These are phyloP conservation scores for Jamesozyma gamospora DNA, from an alignment of 805 yeast genomes.

Conservation along the genomic window DNA sequence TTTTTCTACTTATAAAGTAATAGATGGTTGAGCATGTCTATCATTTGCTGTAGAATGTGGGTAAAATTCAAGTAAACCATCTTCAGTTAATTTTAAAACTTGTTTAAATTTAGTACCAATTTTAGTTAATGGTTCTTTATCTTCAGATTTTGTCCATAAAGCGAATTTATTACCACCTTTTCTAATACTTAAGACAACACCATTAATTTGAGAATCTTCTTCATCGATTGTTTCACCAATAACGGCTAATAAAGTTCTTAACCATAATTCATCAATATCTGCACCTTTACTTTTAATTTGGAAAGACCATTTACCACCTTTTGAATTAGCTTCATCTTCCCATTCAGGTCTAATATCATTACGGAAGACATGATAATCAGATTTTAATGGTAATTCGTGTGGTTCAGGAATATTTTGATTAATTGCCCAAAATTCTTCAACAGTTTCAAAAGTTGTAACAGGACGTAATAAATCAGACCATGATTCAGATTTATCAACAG, in stretches of 20 bases:
- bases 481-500: slow-evolving; percentile 63
- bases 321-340: slow-evolving; percentile 83
- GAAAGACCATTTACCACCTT: slow-evolving; percentile 93
- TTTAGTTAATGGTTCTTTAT: slow-evolving; percentile 50
- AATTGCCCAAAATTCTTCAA: slow-evolving; percentile 98
- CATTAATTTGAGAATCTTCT: slow-evolving; percentile 81
- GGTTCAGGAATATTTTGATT: slow-evolving; percentile 90
- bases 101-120: slow-evolving; percentile 84
- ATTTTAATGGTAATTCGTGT: slow-evolving; percentile 77
- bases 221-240: slow-evolving; percentile 92
- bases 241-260: slow-evolving; percentile 74
- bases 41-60: slow-evolving; percentile 28
- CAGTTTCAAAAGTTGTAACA: slow-evolving; percentile 84
- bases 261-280: slow-evolving; percentile 84
- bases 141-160: slow-evolving; percentile 84
- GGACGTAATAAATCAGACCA: slow-evolving; percentile 93
- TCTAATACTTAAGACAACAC: slow-evolving; percentile 85
- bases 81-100: slow-evolving; percentile 65
- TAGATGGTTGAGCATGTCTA: slow-evolving; percentile 27
- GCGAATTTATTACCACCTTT: slow-evolving; percentile 74
- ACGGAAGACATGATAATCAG: slow-evolving; percentile 92
- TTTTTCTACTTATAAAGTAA: slow-evolving; percentile 21
- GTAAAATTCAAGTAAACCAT: slow-evolving; percentile 68
- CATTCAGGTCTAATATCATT: slow-evolving; percentile 95
- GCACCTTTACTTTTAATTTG: slow-evolving; percentile 53